Percentiles rank a stretch among this genome's conserved stretches.
Conservation (phyloP, 1,139 yeast genomes). For the Nakaseomyces bracarensis region DNA sequence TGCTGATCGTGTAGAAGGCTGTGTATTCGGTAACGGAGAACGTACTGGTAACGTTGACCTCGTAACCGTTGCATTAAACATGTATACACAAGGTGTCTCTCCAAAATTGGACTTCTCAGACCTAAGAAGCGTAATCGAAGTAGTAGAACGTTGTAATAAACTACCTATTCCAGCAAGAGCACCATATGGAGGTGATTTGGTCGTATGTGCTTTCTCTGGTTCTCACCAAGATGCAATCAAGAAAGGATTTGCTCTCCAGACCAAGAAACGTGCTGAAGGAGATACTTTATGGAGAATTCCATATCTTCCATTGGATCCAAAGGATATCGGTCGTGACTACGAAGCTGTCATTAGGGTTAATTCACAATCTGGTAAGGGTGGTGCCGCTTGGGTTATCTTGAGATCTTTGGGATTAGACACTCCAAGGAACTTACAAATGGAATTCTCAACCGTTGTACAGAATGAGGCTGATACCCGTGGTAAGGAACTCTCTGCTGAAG, state of each 20-base stretch:
- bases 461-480: slow-evolving; percentile 71
- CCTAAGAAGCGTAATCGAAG: slow-evolving; percentile 67
- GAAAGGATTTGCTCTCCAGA: slow-evolving; percentile 74
- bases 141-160: slow-evolving; percentile 90
- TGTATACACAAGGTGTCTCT: slow-evolving; percentile 88
- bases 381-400: slow-evolving; percentile 95
- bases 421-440: slow-evolving; percentile 87
- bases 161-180: slow-evolving; percentile 90
- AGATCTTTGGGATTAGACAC: slow-evolving; percentile 82
- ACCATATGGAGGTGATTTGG: slow-evolving; percentile 94
- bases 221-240: slow-evolving; percentile 98
- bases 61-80: slow-evolving; percentile 82
- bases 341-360: slow-evolving; percentile 97
- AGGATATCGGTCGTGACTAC: slow-evolving; percentile 91
- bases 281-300: slow-evolving; percentile 70
- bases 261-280: slow-evolving; percentile 40
- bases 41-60: slow-evolving; percentile 97
- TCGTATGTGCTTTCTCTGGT: slow-evolving; percentile 93
- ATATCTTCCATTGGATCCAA: slow-evolving; percentile 91
- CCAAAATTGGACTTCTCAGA: slow-evolving; percentile 87
- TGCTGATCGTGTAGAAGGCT: slow-evolving; percentile 96
- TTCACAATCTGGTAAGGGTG: slow-evolving; percentile 97
- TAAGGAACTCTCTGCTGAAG: slow-evolving; percentile 71
- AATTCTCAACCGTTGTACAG: slow-evolving; percentile 81
- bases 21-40: slow-evolving; percentile 96